Conservation (phyloP, 345 rosid species). For the Sisymbrium irio region DNA sequence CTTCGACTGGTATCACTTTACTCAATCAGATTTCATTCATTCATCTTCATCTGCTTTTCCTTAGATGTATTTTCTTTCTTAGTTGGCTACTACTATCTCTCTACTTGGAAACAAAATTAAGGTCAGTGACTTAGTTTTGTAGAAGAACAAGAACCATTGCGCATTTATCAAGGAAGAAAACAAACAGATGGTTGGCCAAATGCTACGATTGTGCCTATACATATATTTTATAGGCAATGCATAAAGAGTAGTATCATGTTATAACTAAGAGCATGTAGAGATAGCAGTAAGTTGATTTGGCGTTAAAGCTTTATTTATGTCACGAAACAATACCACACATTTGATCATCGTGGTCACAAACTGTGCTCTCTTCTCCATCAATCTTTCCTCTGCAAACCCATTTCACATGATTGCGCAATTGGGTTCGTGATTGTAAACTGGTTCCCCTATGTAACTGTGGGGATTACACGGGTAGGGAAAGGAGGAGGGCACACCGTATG, state of each 20-base stretch:
- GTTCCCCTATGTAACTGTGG: conserved; percentile 15
- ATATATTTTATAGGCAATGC: not conserved
- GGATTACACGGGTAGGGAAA: conserved; percentile 30
- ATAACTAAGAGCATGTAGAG: not conserved
- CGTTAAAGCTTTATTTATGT: conserved; percentile 13
- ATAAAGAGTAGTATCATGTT: not conserved
- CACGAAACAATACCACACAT: not conserved
- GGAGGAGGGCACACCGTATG: conserved; percentile 30
- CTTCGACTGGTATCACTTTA: conserved; percentile 55
- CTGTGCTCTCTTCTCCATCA: not conserved
- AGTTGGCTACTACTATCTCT: not conserved
- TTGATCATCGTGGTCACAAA: not conserved
- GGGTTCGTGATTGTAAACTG: conserved; percentile 29
- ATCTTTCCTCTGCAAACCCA: not conserved
- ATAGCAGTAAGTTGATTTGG: not conserved
- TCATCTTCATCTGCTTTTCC: not conserved
- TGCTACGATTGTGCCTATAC: not conserved
- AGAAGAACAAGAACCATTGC: not conserved
- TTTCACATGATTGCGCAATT: conserved; percentile 22
- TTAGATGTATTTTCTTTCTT: conserved; percentile 22
- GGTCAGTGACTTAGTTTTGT: conserved; percentile 16
- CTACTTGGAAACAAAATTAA: not conserved
- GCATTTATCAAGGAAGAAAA: not conserved
- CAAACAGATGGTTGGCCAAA: not conserved
- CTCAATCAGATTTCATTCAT: not conserved